phyloP scores from a whole-genome alignment of 371 early-diverging fungal species.

The Mortierella sp. region DNA sequence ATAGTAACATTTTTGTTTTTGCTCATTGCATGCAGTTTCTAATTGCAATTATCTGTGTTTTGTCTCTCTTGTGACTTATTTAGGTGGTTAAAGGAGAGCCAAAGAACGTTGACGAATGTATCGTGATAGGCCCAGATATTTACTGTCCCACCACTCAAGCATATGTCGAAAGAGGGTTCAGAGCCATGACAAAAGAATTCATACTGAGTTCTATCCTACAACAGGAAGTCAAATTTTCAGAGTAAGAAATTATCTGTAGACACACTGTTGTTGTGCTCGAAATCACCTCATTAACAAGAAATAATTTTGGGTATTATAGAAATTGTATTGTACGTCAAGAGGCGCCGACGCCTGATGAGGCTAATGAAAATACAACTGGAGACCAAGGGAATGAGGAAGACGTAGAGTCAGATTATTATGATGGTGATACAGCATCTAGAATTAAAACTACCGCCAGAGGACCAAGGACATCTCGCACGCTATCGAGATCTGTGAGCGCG shows the following conservation, averaged over 20 bases:
- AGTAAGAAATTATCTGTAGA: constrained; percentile 11
- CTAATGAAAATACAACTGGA: background rate
- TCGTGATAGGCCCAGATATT: constrained; percentile 20
- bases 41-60: background rate
- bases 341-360: background rate
- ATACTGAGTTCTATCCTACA: constrained; percentile 7
- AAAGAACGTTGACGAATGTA: background rate
- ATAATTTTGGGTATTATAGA: background rate
- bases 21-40: background rate
- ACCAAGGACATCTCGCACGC: background rate
- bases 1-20: background rate
- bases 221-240: constrained; percentile 4
- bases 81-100: constrained; percentile 8
- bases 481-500: constrained; percentile 7
- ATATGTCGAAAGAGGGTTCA: constrained; percentile 4
- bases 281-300: background rate
- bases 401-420: background rate
- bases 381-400: background rate
- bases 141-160: background rate
- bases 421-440: constrained; percentile 1
- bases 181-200: constrained; percentile 20
- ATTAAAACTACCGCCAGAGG: background rate
- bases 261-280: background rate
- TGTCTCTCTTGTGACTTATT: background rate
- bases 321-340: background rate